These are phyloP conservation scores for Raffaelea arxii DNA, from an alignment of 2,329 filamentous ascomycete species.

Conservation along the genomic window DNA sequence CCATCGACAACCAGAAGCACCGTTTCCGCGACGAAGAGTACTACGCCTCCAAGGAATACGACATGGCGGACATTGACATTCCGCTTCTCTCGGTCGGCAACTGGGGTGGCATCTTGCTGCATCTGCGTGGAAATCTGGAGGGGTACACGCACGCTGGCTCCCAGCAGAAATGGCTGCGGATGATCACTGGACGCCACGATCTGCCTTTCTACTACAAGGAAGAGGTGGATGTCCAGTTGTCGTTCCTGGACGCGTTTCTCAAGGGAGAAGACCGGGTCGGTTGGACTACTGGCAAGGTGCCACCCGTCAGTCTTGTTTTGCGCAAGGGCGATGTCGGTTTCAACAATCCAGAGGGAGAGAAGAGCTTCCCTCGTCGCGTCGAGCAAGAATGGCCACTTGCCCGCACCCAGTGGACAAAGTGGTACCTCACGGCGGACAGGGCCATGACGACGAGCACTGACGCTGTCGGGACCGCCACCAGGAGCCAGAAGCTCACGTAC, in stretches of 20 bases:
- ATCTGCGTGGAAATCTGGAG: constrained; percentile 59
- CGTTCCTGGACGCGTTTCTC: constrained; percentile 62
- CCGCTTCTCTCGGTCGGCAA: constrained; percentile 59
- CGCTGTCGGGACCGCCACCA: neutral
- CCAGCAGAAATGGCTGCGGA: constrained; percentile 56
- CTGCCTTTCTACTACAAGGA: constrained; percentile 63
- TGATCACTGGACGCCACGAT: constrained; percentile 62
- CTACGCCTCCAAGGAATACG: constrained; percentile 56
- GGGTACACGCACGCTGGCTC: constrained; percentile 56
- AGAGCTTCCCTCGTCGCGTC: constrained; percentile 39
- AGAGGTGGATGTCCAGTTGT: constrained; percentile 56
- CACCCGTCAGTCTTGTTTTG: constrained; percentile 50
- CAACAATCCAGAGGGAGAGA: constrained; percentile 54
- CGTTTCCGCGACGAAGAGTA: constrained; percentile 53
- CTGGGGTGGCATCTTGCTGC: constrained; percentile 61
- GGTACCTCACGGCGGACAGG: constrained; percentile 42
- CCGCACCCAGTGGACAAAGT: constrained; percentile 53
- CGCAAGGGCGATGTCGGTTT: constrained; percentile 58
- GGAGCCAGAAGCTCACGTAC: constrained; percentile 35
- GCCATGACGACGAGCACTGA: constrained; percentile 24
- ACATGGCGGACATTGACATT: constrained; percentile 55
- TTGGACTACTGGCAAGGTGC: constrained; percentile 50
- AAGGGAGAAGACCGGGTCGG: constrained; percentile 54
- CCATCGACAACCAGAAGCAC: constrained; percentile 34
- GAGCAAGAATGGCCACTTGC: constrained; percentile 60